Conservation (phyloP, 225 moss, liverwort and hornwort genomes). For the Lunularia cruciata region DNA sequence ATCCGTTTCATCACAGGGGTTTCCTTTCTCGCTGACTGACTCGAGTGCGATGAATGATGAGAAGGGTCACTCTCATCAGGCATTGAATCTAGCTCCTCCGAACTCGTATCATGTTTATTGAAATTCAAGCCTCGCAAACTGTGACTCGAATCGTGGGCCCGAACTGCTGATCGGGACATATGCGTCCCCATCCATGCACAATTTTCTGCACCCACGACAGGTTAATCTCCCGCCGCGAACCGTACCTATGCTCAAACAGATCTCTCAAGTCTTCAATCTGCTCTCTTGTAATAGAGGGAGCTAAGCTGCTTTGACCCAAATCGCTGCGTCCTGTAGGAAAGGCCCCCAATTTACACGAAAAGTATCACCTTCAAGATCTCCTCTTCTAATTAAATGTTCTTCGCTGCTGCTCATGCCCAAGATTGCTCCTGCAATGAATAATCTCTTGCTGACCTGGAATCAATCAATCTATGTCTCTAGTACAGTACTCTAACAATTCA, state of each 20-base stretch:
- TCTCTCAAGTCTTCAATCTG: too few relatives aligned
- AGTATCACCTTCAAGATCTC: neutral
- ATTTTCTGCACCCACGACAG: neutral
- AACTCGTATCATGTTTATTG: neutral
- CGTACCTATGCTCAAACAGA: neutral
- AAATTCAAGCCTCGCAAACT: conserved; percentile 5
- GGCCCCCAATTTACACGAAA: neutral
- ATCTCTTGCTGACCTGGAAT: neutral
- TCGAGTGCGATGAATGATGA: neutral
- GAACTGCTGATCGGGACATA: conserved; percentile 26
- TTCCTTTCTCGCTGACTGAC: neutral
- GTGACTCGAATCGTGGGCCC: conserved; percentile 1
- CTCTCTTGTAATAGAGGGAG: neutral
- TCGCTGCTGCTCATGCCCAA: neutral
- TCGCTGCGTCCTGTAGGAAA: neutral
- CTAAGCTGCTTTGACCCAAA: neutral
- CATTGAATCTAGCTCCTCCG: neutral
- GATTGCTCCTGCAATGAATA: neutral
- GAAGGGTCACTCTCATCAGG: neutral
- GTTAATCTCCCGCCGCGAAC: too few relatives aligned
- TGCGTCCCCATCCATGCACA: conserved; percentile 54
- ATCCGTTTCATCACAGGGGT: conserved; percentile 1
- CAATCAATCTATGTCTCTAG: conserved; percentile 22
- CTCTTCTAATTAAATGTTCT: neutral
- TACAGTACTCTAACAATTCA: neutral